Conservation (phyloP, 1,139 yeast species). For the Candida anutae region DNA sequence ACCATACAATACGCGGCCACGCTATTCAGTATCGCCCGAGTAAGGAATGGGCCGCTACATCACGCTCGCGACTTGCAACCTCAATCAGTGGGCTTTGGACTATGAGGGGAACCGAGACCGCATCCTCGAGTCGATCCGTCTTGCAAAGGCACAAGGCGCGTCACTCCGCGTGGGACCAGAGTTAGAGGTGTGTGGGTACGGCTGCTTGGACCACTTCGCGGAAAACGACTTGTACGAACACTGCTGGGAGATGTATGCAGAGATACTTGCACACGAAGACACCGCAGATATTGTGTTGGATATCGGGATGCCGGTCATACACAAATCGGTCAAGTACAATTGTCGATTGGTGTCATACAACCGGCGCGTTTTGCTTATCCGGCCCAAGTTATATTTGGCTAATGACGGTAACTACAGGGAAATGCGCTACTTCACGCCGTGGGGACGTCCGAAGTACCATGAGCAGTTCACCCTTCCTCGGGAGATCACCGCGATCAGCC, state of each 20-base stretch:
- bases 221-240: slow-evolving; percentile 87
- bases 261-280: slow-evolving; percentile 56
- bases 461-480: slow-evolving; percentile 72
- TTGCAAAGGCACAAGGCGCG: slow-evolving; percentile 74
- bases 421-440: slow-evolving; percentile 94
- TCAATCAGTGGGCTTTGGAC: slow-evolving; percentile 98
- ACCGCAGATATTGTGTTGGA: slow-evolving; percentile 77
- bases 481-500: slow-evolving; percentile 51
- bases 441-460: slow-evolving; percentile 71
- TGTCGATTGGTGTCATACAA: slow-evolving; percentile 80
- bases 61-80: slow-evolving; percentile 56
- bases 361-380: slow-evolving; percentile 70
- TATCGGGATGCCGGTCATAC: slow-evolving; percentile 90
- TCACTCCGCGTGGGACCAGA: slow-evolving; percentile 93
- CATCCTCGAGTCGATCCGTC: slow-evolving; percentile 67
- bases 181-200: slow-evolving; percentile 88
- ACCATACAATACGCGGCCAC: too few species aligned
- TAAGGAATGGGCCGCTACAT: slow-evolving; percentile 54
- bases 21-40: too few species aligned
- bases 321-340: slow-evolving; percentile 81
- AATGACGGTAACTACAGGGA: slow-evolving; percentile 97
- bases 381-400: slow-evolving; percentile 90
- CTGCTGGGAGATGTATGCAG: slow-evolving; percentile 89
- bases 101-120: slow-evolving; percentile 95
- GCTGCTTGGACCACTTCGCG: slow-evolving; percentile 90